phyloP scores from a whole-genome alignment of 768 basidiomycete genomes.

The Pleurotus djamor region DNA sequence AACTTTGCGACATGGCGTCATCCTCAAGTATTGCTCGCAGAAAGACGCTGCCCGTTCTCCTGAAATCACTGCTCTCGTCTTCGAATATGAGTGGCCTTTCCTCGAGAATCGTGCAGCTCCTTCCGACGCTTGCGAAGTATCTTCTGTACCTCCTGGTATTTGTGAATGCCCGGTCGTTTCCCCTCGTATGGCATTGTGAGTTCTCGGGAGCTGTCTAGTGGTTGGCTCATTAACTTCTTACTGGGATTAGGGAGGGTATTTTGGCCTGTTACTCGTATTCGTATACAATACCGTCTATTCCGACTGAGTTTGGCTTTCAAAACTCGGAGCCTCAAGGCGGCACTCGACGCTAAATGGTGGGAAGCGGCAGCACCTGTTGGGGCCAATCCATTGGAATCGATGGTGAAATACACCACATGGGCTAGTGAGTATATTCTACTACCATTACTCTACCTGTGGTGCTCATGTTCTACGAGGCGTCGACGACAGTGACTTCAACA shows the following conservation, averaged over 20 bases:
- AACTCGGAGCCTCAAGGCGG: slow-evolving; percentile 24
- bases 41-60: too few relatives aligned
- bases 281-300: slow-evolving; percentile 28
- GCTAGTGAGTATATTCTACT: slow-evolving; percentile 45
- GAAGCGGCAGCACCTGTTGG: slow-evolving; percentile 54
- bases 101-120: neutral
- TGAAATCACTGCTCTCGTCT: too few relatives aligned
- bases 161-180: slow-evolving; percentile 60
- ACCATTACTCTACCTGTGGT: neutral
- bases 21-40: too few relatives aligned
- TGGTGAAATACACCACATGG: slow-evolving; percentile 41
- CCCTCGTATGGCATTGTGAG: slow-evolving; percentile 70
- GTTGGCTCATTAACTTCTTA: too few relatives aligned
- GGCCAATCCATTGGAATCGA: slow-evolving; percentile 48
- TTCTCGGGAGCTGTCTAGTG: slow-evolving; percentile 9
- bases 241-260: slow-evolving; percentile 47
- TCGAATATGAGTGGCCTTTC: too few relatives aligned
- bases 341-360: slow-evolving; percentile 39
- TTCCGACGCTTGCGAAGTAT: slow-evolving; percentile 29
- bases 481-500: slow-evolving; percentile 74
- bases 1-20: too few relatives aligned
- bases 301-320: slow-evolving; percentile 34
- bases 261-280: slow-evolving; percentile 37
- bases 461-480: slow-evolving; percentile 34
- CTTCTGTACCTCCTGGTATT: slow-evolving; percentile 46